Evolutionary conservation across 441 rosid genomes (phyloP).

Genomic region (Mallotus japonicus): DNA sequence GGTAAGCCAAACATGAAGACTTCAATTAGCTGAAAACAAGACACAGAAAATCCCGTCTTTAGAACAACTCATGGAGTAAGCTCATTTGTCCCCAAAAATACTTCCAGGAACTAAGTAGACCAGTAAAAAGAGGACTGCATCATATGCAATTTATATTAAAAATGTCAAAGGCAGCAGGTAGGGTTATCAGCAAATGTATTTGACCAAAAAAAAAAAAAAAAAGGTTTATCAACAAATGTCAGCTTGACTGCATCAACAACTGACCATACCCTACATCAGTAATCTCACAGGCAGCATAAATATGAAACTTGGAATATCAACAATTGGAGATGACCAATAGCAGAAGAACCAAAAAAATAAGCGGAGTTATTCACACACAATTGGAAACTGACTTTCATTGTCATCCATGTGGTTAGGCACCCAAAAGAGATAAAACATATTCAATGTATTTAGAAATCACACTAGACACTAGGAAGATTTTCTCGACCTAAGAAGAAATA

Average conservation of each 20-base stretch:
- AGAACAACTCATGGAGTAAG: too few species aligned
- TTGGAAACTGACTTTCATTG: too few species aligned
- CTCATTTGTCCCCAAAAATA: too few species aligned
- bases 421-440: not conserved
- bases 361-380: too few species aligned
- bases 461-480: not conserved
- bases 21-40: not conserved
- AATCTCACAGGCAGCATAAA: not conserved
- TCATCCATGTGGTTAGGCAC: too few species aligned
- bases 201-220: too few species aligned
- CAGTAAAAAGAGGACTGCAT: not conserved
- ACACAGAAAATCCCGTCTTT: too few species aligned
- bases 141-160: not conserved
- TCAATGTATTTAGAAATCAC: too few species aligned
- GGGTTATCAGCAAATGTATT: not conserved
- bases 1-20: constrained; percentile 11
- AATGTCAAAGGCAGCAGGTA: not conserved
- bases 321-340: not conserved
- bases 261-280: too few species aligned
- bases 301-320: too few species aligned
- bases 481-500: not conserved
- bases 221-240: not conserved
- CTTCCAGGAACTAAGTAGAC: not conserved
- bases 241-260: too few species aligned
- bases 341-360: too few species aligned